Percentiles rank a stretch among this genome's conserved stretches.
phyloP scores from a whole-genome alignment of 805 yeast species.

The Ogataea pilisensis region DNA sequence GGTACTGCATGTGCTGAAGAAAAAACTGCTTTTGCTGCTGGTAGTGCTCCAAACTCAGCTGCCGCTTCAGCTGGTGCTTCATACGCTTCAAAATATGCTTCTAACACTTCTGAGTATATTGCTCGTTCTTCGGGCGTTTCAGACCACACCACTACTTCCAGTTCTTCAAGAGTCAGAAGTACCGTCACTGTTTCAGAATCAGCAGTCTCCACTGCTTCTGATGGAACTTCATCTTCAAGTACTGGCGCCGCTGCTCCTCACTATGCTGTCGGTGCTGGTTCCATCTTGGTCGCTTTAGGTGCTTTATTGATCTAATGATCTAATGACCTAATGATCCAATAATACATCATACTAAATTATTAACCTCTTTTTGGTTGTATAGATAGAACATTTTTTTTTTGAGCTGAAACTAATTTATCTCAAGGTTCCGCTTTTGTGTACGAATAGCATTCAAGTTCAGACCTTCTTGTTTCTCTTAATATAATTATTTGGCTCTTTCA shows the following conservation, averaged over 20 bases:
- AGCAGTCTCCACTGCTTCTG: conserved; percentile 2
- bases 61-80: neutral
- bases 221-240: conserved; percentile 1
- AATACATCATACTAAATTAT: no score
- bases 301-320: conserved; percentile 14
- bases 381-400: neutral
- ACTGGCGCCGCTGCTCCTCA: conserved; percentile 12
- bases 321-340: neutral
- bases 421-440: no score
- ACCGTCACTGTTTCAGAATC: neutral
- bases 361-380: no score
- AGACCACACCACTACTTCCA: neutral
- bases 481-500: no score
- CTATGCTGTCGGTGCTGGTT: conserved; percentile 15
- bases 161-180: neutral
- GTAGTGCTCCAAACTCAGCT: neutral
- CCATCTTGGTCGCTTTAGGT: conserved; percentile 16
- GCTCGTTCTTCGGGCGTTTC: neutral
- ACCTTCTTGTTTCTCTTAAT: no score
- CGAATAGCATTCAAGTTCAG: no score
- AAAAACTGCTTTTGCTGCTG: conserved; percentile 1
- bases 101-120: neutral
- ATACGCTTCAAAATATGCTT: neutral
- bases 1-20: conserved; percentile 25
- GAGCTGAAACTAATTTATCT: no score